phyloP scores from a whole-genome alignment of 2,329 filamentous ascomycete species.

The Beauveria sp. region DNA sequence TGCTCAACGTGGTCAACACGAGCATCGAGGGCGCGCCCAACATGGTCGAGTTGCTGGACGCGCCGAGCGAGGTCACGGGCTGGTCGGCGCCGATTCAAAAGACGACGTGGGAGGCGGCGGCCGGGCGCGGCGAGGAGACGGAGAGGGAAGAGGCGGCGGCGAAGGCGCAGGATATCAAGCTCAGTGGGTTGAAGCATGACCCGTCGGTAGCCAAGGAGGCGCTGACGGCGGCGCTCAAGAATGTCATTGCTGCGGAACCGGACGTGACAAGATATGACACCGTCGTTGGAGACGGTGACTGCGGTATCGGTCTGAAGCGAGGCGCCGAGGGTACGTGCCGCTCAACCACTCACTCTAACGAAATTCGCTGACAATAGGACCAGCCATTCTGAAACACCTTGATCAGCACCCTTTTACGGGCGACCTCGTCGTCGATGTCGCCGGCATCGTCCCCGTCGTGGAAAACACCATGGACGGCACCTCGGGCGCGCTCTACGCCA shows the following conservation, averaged over 20 bases:
- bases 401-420: constrained; percentile 36
- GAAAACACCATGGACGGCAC: constrained; percentile 56
- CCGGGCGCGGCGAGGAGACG: constrained; percentile 35
- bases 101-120: constrained; percentile 55
- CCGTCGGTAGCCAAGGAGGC: constrained; percentile 39
- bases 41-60: constrained; percentile 64
- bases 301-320: constrained; percentile 76
- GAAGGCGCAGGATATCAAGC: constrained; percentile 26
- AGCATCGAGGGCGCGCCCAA: constrained; percentile 47
- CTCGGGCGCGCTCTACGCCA: constrained; percentile 59
- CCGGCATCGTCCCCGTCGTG: constrained; percentile 45
- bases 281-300: constrained; percentile 84
- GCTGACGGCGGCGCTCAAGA: constrained; percentile 51
- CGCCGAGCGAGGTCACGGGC: constrained; percentile 60
- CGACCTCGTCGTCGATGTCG: constrained; percentile 46
- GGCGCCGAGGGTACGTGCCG: constrained; percentile 62
- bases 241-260: constrained; percentile 58
- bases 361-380: constrained; percentile 15
- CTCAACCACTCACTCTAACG: not conserved
- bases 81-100: constrained; percentile 60
- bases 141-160: constrained; percentile 29
- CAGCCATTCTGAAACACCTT: constrained; percentile 47
- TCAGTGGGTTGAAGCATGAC: constrained; percentile 48
- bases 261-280: constrained; percentile 70
- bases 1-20: constrained; percentile 56